Base-by-base conservation (phyloP, 2,329 filamentous ascomycete genomes). In the Hypoxylon sp. region DNA sequence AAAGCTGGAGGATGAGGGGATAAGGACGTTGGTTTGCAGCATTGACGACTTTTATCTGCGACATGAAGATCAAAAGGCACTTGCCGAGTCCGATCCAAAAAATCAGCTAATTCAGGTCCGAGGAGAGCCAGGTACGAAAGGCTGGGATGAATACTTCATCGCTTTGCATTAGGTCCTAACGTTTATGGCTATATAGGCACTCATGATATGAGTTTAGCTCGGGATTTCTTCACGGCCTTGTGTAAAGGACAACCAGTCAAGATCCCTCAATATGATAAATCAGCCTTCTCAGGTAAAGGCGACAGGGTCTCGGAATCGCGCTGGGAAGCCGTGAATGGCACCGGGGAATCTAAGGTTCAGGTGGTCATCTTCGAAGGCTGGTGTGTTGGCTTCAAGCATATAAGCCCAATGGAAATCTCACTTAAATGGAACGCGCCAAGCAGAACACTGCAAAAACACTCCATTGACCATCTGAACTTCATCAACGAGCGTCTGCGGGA, bases 31-130 rank as follows among this genome's bases (percentile, higher is more conserved):
- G 37, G 87, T 91, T 43, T 81, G 90, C 69, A 92, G 89, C 69
- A 87, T 96, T 59, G 92, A 97, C 70, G 91, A 96, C 73, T 86
- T 97, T 62, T 96, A 97, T 73, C 84, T 95, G 44, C 79, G 83
- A 9, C 90, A 90, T 68, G 74, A 76, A 15, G 80, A 87, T 58
- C 89, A 94, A 69, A 69, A 79, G 19, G 75, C 77, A 2, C 81
- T 95, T 15, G 85, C 88, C 17, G 71, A 78, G 32, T 71, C 79
- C 5, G 77, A 94, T 65, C 82, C 88, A 0, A 71, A 80, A 26
- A 96, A 96, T 65, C 81, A 82, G 13, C 80, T 97, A 2, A 78
- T 96, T 35, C 88, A 91, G 64, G 87, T 91, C 62, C 83, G 91
- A 34, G 92, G 91, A 12, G 88, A 96, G 67, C 91, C 91, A 4